Percentiles rank a stretch among this genome's conserved stretches.
Conservation (phyloP, 2,329 filamentous ascomycete genomes). For the Penicillium sp. region DNA sequence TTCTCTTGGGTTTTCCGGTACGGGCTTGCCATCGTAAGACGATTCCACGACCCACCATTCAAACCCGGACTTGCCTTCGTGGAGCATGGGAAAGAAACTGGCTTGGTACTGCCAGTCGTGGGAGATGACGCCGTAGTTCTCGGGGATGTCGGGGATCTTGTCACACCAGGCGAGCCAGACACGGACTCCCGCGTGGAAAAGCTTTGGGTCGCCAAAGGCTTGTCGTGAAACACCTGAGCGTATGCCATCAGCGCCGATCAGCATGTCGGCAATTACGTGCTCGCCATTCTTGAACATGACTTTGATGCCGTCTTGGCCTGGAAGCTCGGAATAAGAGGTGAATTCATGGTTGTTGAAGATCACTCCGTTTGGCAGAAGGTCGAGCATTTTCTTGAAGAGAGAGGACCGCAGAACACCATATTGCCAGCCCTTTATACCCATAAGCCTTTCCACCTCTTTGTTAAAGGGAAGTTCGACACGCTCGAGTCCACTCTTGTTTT, state of each 20-base stretch:
- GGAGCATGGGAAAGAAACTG: conserved; percentile 23
- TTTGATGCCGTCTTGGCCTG: not conserved
- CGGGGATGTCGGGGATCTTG: conserved; percentile 13
- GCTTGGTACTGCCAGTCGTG: conserved; percentile 21
- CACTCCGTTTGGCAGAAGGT: conserved; percentile 17
- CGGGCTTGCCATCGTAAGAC: conserved; percentile 18
- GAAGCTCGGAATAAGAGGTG: conserved; percentile 4
- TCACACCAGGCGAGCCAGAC: conserved; percentile 25
- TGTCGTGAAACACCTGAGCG: conserved; percentile 18
- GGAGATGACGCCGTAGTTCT: conserved; percentile 14
- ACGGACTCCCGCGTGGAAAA: conserved; percentile 21
- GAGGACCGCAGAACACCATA: conserved; percentile 24
- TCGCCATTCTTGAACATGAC: conserved; percentile 7
- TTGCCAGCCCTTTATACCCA: conserved; percentile 22
- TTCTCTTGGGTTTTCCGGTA: conserved; percentile 17
- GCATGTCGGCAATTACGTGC: conserved; percentile 13
- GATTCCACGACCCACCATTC: conserved; percentile 26
- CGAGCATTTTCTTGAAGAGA: conserved; percentile 20
- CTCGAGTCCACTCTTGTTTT: conserved; percentile 13
- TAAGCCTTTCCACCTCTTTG: conserved; percentile 6
- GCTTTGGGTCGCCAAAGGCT: conserved; percentile 18
- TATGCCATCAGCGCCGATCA: conserved; percentile 20
- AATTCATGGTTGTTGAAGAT: conserved; percentile 15
- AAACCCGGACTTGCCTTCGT: conserved; percentile 21
- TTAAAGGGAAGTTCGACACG: conserved; percentile 21